A percentile compares a stretch with the other conserved stretches of the same genome.
phyloP scores from a whole-genome alignment of 176 grass and related monocot species.

The Cymbopogon citratus region DNA sequence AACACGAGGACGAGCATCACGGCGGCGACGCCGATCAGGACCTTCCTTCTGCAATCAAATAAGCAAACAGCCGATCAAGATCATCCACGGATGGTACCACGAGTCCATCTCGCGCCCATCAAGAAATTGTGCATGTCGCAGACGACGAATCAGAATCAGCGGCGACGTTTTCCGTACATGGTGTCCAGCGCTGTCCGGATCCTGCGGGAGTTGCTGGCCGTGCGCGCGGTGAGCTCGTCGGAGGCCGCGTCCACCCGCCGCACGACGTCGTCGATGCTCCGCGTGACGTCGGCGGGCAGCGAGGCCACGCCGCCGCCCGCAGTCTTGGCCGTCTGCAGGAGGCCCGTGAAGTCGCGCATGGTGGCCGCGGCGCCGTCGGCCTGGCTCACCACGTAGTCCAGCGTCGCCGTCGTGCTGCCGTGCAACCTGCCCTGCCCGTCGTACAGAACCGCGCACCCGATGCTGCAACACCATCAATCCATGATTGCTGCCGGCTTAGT shows the following conservation, averaged over 20 bases:
- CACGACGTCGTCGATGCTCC: constrained; percentile 43
- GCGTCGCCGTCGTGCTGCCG: constrained; percentile 48
- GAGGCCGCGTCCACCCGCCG: constrained; percentile 21
- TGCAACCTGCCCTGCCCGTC: constrained; percentile 57
- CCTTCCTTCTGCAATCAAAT: constrained; percentile 42
- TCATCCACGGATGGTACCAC: neutral
- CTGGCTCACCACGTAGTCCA: constrained; percentile 59
- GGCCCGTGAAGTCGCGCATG: constrained; percentile 42
- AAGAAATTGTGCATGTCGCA: too few species aligned
- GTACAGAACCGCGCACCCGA: constrained; percentile 68
- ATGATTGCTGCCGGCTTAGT: neutral
- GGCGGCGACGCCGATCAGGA: constrained; percentile 46
- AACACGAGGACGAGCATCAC: constrained; percentile 53
- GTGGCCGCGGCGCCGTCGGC: constrained; percentile 43
- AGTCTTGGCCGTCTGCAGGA: constrained; percentile 55
- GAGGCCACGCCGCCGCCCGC: neutral
- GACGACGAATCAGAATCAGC: neutral
- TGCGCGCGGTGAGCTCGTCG: constrained; percentile 38
- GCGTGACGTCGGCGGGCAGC: constrained; percentile 23
- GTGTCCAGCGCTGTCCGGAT: constrained; percentile 45
- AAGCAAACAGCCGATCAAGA: neutral
- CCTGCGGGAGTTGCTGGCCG: constrained; percentile 52
- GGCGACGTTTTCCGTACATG: constrained; percentile 17
- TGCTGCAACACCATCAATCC: neutral
- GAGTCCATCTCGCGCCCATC: neutral